Evolutionary conservation across 345 rosid genomes (phyloP).

Genomic region (Pistacia integerrima): DNA sequence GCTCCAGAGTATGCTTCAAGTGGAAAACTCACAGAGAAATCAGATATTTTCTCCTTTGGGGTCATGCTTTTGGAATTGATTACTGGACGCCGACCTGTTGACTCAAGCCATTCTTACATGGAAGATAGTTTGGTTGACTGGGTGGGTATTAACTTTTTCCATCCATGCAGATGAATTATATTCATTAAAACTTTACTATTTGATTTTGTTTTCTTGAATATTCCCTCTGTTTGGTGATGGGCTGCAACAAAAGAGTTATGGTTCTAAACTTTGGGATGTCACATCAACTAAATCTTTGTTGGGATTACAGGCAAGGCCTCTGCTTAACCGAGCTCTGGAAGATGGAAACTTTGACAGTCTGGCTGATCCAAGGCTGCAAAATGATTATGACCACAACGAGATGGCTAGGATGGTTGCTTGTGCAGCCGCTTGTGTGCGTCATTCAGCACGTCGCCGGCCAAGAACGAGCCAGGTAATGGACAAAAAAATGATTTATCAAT

Average conservation of each 20-base stretch:
- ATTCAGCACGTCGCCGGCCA: slow-evolving; percentile 88
- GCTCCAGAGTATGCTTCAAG: slow-evolving; percentile 98
- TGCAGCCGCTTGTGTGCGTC: slow-evolving; percentile 86
- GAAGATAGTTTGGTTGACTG: slow-evolving; percentile 97
- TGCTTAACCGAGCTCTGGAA: slow-evolving; percentile 61
- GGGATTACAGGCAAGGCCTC: slow-evolving; percentile 72
- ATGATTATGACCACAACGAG: slow-evolving; percentile 61
- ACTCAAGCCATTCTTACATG: slow-evolving; percentile 52
- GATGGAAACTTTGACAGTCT: slow-evolving; percentile 62
- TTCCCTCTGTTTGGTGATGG: not conserved
- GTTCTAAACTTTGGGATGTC: not conserved
- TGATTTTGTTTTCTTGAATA: not conserved
- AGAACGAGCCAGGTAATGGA: slow-evolving; percentile 79
- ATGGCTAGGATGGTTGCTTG: slow-evolving; percentile 83
- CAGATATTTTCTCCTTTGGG: slow-evolving; percentile 91
- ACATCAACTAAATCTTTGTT: slow-evolving; percentile 13
- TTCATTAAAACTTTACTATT: not conserved
- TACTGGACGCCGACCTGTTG: slow-evolving; percentile 85
- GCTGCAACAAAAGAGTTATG: not conserved
- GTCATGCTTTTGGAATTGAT: slow-evolving; percentile 90
- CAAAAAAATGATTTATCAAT: not conserved
- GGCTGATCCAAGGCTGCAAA: slow-evolving; percentile 62
- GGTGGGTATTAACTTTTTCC: slow-evolving; percentile 47
- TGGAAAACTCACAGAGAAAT: slow-evolving; percentile 83
- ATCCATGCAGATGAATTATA: not conserved